These are phyloP conservation scores for Penicillium sp. DNA, from an alignment of 2,329 filamentous ascomycete genomes.

Conservation along the genomic window DNA sequence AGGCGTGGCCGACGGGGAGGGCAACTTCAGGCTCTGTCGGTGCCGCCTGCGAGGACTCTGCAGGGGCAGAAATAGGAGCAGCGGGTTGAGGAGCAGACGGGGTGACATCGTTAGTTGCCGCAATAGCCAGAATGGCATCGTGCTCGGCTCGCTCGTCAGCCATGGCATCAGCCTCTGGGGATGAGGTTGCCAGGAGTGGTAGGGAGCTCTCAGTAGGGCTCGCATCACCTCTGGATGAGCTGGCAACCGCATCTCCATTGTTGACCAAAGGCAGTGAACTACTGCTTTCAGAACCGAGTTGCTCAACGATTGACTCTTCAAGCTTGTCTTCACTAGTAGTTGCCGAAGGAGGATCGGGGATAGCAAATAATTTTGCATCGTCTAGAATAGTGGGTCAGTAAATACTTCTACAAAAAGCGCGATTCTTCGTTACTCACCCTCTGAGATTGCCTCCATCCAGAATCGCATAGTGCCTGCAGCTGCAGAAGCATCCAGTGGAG, in stretches of 20 bases:
- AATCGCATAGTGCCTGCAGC: slow-evolving; percentile 33
- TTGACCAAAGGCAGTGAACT: slow-evolving; percentile 17
- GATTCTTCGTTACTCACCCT: slow-evolving; percentile 25
- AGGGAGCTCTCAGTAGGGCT: neutral
- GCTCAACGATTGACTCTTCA: slow-evolving; percentile 33
- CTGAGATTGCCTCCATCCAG: slow-evolving; percentile 42
- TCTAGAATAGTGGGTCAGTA: slow-evolving; percentile 12
- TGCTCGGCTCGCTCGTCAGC: slow-evolving; percentile 20
- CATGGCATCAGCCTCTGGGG: slow-evolving; percentile 12
- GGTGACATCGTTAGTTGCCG: slow-evolving; percentile 31
- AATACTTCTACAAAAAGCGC: neutral
- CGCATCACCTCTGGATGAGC: slow-evolving; percentile 27
- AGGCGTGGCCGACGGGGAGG: slow-evolving; percentile 39
- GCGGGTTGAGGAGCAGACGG: neutral
- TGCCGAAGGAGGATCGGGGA: slow-evolving; percentile 32
- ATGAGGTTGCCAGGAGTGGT: slow-evolving; percentile 4
- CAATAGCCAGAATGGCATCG: slow-evolving; percentile 30
- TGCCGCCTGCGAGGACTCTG: neutral
- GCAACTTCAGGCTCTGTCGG: slow-evolving; percentile 19
- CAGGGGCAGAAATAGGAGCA: neutral
- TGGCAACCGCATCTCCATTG: slow-evolving; percentile 27
- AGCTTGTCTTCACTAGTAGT: slow-evolving; percentile 28
- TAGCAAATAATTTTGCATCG: slow-evolving; percentile 39
- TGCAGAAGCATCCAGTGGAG: slow-evolving; percentile 28
- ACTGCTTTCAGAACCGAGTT: slow-evolving; percentile 23